Conservation (phyloP, 176 grass and related monocot genomes). For the Aegilops umbellulata region DNA sequence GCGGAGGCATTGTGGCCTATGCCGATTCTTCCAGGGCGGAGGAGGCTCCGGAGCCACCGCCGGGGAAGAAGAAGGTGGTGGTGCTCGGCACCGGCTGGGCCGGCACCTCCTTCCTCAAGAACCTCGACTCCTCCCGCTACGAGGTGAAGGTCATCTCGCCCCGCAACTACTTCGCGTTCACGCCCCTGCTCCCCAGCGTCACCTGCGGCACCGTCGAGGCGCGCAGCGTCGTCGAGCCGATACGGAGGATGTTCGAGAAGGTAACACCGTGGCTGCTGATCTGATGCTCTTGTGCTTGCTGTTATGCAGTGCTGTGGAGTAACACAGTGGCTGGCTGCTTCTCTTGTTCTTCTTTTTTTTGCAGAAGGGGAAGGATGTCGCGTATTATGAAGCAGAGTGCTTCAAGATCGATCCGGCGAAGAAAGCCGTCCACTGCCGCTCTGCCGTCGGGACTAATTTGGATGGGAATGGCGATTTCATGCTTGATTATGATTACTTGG, state of each 20-base stretch:
- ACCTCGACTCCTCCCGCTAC: conserved; percentile 72
- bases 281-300: conserved; percentile 4
- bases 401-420: conserved; percentile 78
- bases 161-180: conserved; percentile 94
- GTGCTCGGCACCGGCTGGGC: conserved; percentile 98
- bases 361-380: conserved; percentile 69
- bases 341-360: conserved; percentile 11
- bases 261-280: not conserved
- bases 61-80: conserved; percentile 85
- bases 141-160: conserved; percentile 92
- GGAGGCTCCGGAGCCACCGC: conserved; percentile 19
- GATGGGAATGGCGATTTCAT: conserved; percentile 88
- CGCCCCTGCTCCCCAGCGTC: conserved; percentile 84
- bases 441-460: conserved; percentile 68
- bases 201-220: conserved; percentile 91
- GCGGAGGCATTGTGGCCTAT: conserved; percentile 81
- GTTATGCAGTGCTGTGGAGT: not conserved
- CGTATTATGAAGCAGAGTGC: conserved; percentile 85
- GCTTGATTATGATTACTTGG: conserved; percentile 83
- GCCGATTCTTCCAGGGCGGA: conserved; percentile 64
- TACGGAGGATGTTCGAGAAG: conserved; percentile 75
- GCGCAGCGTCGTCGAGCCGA: conserved; percentile 81
- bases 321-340: not conserved
- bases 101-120: conserved; percentile 77
- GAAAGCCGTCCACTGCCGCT: conserved; percentile 66